These are phyloP conservation scores for Aspergillus oerlinghausenensis DNA, from an alignment of 2,329 filamentous ascomycete species.

Conservation along the genomic window DNA sequence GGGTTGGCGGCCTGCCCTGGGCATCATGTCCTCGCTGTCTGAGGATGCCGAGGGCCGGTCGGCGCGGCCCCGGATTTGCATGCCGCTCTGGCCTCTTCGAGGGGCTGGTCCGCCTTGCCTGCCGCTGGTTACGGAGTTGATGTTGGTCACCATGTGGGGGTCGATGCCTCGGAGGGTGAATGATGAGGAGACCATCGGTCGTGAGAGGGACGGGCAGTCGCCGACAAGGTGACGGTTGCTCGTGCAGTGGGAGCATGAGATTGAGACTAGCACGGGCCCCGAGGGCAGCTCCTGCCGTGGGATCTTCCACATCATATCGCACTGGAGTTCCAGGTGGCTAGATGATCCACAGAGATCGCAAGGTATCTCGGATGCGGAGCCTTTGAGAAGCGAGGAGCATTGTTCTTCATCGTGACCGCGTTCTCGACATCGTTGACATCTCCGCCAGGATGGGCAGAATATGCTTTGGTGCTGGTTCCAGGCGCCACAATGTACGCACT, in stretches of 20 bases:
- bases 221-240: constrained; percentile 42
- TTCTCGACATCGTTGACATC: constrained; percentile 56
- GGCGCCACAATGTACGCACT: constrained; percentile 42
- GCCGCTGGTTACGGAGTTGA: constrained; percentile 24
- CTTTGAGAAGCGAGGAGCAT: constrained; percentile 57
- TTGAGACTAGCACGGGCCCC: constrained; percentile 35
- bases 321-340: constrained; percentile 57
- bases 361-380: constrained; percentile 48
- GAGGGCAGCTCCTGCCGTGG: constrained; percentile 22
- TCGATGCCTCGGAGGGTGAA: constrained; percentile 39
- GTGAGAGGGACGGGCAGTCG: constrained; percentile 36
- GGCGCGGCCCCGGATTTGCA: constrained; percentile 36
- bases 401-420: constrained; percentile 51
- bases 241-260: constrained; percentile 42
- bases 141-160: constrained; percentile 35
- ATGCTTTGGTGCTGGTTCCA: constrained; percentile 38
- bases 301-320: constrained; percentile 55
- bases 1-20: constrained; percentile 22
- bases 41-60: constrained; percentile 25
- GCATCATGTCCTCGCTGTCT: constrained; percentile 34
- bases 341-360: constrained; percentile 58
- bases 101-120: constrained; percentile 10
- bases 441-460: constrained; percentile 37
- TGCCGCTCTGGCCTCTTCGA: constrained; percentile 19
- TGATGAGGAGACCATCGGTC: constrained; percentile 28